Percentiles rank a stretch among this genome's conserved stretches.
Conservation (phyloP, 1,139 yeast species). For the Taphrina deformans region DNA sequence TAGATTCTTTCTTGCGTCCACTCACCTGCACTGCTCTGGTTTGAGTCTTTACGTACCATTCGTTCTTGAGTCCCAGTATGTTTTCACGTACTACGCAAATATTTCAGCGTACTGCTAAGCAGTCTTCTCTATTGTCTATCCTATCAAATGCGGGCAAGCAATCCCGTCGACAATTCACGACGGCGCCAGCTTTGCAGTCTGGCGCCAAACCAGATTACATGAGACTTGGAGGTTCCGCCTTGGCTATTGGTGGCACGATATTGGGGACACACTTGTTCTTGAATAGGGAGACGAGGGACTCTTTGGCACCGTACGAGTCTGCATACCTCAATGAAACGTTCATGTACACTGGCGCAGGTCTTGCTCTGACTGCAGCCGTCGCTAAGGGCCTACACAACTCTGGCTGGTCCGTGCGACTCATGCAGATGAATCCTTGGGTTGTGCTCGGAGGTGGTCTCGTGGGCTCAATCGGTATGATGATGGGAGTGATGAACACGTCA, state of each 20-base stretch:
- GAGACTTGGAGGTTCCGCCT: slow-evolving; percentile 21
- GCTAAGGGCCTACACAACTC: slow-evolving; percentile 31
- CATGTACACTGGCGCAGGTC: slow-evolving; percentile 32
- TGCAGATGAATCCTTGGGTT: slow-evolving; percentile 34
- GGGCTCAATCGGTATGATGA: slow-evolving; percentile 30
- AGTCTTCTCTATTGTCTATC: neutral
- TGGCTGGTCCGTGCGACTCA: slow-evolving; percentile 32
- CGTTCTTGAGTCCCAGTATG: neutral
- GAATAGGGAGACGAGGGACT: slow-evolving; percentile 31
- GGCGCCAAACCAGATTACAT: slow-evolving; percentile 28
- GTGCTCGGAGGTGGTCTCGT: slow-evolving; percentile 30
- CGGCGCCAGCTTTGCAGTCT: slow-evolving; percentile 12
- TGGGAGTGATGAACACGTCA: slow-evolving; percentile 30
- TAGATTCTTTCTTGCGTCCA: too few relatives aligned
- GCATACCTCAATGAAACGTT: slow-evolving; percentile 31
- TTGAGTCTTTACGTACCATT: too few relatives aligned
- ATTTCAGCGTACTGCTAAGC: slow-evolving; percentile 10
- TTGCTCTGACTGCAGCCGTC: slow-evolving; percentile 31
- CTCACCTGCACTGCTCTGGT: too few relatives aligned
- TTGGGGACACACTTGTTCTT: slow-evolving; percentile 27
- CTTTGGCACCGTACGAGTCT: slow-evolving; percentile 22
- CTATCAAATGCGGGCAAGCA: neutral
- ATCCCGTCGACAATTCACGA: neutral
- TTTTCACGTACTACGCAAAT: slow-evolving; percentile 16
- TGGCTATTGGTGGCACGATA: slow-evolving; percentile 32